A percentile compares a stretch with the other conserved stretches of the same genome.
Evolutionary conservation across 768 basidiomycete species (phyloP).

Genomic region (Phylloporus rhodoxanthus): DNA sequence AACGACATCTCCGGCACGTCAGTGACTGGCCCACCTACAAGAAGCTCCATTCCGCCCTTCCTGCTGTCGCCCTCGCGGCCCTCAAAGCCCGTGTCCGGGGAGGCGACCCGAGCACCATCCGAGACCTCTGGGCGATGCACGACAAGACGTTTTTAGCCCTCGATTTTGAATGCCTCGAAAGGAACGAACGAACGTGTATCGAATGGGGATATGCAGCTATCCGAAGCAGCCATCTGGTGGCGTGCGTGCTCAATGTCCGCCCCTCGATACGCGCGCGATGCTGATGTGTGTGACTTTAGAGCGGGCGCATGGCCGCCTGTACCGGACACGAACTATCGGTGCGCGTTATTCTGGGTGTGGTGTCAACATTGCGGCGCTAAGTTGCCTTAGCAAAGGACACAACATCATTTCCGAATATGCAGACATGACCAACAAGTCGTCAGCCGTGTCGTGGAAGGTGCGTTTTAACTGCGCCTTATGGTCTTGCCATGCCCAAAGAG

Average conservation of each 20-base stretch:
- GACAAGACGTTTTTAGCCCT: slow-evolving; percentile 75
- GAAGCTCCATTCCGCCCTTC: slow-evolving; percentile 64
- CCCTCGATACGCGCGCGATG: not conserved
- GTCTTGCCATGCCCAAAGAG: slow-evolving; percentile 11
- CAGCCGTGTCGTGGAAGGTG: slow-evolving; percentile 71
- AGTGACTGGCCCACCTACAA: slow-evolving; percentile 63
- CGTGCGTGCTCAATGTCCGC: slow-evolving; percentile 39
- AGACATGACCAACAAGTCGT: slow-evolving; percentile 58
- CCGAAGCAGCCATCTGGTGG: slow-evolving; percentile 63
- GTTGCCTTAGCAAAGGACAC: slow-evolving; percentile 50
- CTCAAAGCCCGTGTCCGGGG: slow-evolving; percentile 57
- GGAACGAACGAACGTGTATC: slow-evolving; percentile 58
- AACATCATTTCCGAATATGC: slow-evolving; percentile 67
- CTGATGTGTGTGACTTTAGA: slow-evolving; percentile 31
- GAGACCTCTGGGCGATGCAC: slow-evolving; percentile 58
- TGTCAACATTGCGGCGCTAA: slow-evolving; percentile 4
- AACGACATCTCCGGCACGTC: slow-evolving; percentile 65
- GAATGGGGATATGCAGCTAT: slow-evolving; percentile 85
- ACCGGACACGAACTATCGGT: slow-evolving; percentile 76
- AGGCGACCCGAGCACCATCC: slow-evolving; percentile 61
- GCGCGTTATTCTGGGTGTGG: slow-evolving; percentile 11
- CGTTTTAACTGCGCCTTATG: slow-evolving; percentile 25
- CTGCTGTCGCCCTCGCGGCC: slow-evolving; percentile 61
- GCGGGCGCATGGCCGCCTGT: slow-evolving; percentile 70
- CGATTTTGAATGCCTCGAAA: slow-evolving; percentile 72